Evolutionary conservation across 176 grass and related monocot genomes (phyloP).

Genomic region (Oryza coarctata): DNA sequence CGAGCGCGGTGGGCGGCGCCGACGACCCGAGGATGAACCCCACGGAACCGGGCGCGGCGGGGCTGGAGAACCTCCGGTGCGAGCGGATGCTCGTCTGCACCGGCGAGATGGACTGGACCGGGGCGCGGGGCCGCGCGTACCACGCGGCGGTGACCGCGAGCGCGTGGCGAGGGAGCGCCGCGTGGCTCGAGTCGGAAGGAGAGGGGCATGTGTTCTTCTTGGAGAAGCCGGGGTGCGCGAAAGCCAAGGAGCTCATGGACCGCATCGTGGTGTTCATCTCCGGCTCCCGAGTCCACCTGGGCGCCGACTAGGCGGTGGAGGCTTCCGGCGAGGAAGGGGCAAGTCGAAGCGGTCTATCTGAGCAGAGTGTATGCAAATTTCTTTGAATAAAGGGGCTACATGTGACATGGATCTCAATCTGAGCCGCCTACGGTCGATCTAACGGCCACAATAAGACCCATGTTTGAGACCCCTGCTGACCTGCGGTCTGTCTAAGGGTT

Average conservation of each 20-base stretch:
- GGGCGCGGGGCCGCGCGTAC: constrained; percentile 39
- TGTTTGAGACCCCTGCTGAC: too few relatives aligned
- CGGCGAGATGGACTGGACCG: constrained; percentile 32
- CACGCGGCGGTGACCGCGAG: constrained; percentile 36
- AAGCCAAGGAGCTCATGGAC: constrained; percentile 34
- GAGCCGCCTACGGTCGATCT: background rate
- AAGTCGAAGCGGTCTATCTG: background rate
- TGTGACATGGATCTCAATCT: background rate
- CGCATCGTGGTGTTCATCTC: constrained; percentile 30
- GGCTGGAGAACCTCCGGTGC: constrained; percentile 39
- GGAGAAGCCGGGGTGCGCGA: constrained; percentile 25
- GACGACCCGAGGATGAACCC: constrained; percentile 58
- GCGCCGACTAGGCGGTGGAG: background rate
- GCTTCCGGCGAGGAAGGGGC: background rate
- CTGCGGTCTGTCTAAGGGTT: too few relatives aligned
- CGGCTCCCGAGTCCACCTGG: background rate
- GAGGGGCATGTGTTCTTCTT: constrained; percentile 58
- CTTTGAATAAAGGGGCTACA: background rate
- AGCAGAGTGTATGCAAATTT: background rate
- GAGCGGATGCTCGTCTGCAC: constrained; percentile 45
- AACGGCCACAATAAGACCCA: background rate
- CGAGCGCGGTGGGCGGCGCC: constrained; percentile 30
- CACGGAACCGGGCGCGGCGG: constrained; percentile 17
- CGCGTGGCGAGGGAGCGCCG: constrained; percentile 45
- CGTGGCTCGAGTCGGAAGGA: constrained; percentile 45